Conservation (phyloP, 768 basidiomycete species). For the Bullera alba region DNA sequence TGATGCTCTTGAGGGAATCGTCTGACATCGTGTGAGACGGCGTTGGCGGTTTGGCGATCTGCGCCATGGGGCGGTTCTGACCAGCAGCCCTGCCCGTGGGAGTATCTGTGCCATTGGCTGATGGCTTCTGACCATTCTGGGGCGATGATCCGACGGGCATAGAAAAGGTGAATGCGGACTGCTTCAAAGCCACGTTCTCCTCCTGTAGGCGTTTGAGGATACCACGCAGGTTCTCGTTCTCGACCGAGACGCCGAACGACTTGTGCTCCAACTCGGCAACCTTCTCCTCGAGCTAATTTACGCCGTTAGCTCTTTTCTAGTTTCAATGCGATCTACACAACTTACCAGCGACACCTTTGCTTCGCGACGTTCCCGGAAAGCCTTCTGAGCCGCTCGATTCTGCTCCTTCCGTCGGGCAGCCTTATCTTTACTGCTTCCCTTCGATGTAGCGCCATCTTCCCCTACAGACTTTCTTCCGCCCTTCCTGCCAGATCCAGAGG, state of each 20-base stretch:
- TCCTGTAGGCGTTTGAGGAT: conserved; percentile 74
- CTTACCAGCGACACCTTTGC: conserved; percentile 93
- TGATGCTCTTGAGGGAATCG: conserved; percentile 19
- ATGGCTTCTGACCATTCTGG: conserved; percentile 5
- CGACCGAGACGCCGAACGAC: conserved; percentile 62
- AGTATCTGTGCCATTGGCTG: neutral
- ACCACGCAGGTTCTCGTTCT: conserved; percentile 85
- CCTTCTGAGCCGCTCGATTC: conserved; percentile 92
- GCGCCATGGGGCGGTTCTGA: neutral
- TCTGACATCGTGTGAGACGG: conserved; percentile 22
- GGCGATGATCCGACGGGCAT: conserved; percentile 52
- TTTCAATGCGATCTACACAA: conserved; percentile 8
- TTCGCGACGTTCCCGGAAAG: conserved; percentile 94
- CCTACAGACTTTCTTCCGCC: conserved; percentile 30
- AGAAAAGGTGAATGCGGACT: conserved; percentile 74
- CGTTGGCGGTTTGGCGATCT: conserved; percentile 22
- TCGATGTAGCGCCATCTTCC: conserved; percentile 7
- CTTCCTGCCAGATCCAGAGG: conserved; percentile 9
- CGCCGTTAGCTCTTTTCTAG: neutral
- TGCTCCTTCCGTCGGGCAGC: conserved; percentile 81
- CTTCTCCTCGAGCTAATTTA: conserved; percentile 73
- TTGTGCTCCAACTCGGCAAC: conserved; percentile 78
- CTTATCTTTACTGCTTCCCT: conserved; percentile 24
- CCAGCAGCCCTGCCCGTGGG: conserved; percentile 1
- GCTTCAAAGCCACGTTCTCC: conserved; percentile 77